Evolutionary conservation across 116 monocot species (phyloP).

Genomic region (Thalassia testudinum): DNA sequence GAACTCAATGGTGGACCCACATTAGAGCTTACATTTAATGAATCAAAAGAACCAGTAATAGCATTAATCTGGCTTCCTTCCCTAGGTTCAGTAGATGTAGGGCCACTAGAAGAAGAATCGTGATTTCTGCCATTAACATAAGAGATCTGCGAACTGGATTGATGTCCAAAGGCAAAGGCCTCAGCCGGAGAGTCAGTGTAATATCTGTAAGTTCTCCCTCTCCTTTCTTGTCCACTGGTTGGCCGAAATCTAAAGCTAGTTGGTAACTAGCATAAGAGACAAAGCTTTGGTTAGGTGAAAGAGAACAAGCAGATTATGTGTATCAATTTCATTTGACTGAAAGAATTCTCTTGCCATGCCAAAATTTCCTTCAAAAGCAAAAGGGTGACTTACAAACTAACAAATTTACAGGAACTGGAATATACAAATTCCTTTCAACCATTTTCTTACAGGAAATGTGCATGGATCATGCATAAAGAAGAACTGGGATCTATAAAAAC

Average conservation of each 20-base stretch:
- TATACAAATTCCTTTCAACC: too few relatives aligned
- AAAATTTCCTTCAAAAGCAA: too few relatives aligned
- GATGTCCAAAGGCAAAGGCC: constrained; percentile 26
- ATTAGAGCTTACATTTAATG: constrained; percentile 11
- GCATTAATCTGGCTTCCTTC: constrained; percentile 16
- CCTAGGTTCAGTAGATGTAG: constrained; percentile 6
- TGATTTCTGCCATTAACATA: constrained; percentile 10
- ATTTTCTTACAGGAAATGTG: too few relatives aligned
- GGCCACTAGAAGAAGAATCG: constrained; percentile 20
- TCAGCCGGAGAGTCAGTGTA: not conserved
- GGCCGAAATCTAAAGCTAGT: constrained; percentile 78
- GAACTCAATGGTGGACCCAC: constrained; percentile 9
- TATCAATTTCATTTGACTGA: too few relatives aligned
- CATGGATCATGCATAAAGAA: too few relatives aligned
- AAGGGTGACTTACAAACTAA: too few relatives aligned
- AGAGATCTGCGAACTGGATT: constrained; percentile 25
- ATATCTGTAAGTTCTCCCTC: constrained; percentile 47
- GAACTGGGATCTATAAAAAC: not conserved
- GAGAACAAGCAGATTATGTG: too few relatives aligned
- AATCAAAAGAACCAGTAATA: constrained; percentile 17
- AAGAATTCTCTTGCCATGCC: too few relatives aligned
- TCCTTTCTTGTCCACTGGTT: constrained; percentile 49
- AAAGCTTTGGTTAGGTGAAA: too few relatives aligned
- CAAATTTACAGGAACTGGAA: too few relatives aligned
- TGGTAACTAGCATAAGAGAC: constrained; percentile 54